These are phyloP conservation scores for Tetramitus jugosus DNA, from an alignment of 208 protist species.

Conservation along the genomic window DNA sequence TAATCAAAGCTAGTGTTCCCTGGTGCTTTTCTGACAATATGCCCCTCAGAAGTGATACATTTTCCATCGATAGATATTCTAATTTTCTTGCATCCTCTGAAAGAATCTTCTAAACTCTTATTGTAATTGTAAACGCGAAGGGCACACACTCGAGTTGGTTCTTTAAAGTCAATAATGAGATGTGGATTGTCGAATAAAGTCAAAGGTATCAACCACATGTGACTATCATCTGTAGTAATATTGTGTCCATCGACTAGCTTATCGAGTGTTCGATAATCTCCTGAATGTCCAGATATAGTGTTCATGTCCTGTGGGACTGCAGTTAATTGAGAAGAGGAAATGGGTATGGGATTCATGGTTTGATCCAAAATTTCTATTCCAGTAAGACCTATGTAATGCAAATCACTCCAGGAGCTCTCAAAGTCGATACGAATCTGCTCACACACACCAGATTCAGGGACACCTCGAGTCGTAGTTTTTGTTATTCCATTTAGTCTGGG, in stretches of 20 bases:
- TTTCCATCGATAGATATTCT: background rate
- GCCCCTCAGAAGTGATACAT: background rate
- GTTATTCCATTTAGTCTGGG: constrained; percentile 33
- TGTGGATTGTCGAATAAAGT: constrained; percentile 50
- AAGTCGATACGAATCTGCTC: constrained; percentile 55
- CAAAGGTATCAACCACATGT: constrained; percentile 72
- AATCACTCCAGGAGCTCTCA: constrained; percentile 71
- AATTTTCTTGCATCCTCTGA: constrained; percentile 19
- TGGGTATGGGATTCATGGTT: constrained; percentile 48
- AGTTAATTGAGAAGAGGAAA: background rate
- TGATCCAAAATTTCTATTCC: constrained; percentile 73
- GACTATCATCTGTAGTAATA: constrained; percentile 66
- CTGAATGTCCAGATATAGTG: background rate
- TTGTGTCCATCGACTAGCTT: constrained; percentile 62
- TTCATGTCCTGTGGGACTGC: constrained; percentile 1
- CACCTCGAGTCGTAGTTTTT: too few species aligned
- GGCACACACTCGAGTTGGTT: background rate
- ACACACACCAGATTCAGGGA: too few species aligned
- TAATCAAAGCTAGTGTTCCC: constrained; percentile 28
- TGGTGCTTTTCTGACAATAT: constrained; percentile 23
- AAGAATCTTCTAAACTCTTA: constrained; percentile 10
- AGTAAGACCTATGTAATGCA: constrained; percentile 68
- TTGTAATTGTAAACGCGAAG: constrained; percentile 9
- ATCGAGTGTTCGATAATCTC: constrained; percentile 49
- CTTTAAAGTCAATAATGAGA: constrained; percentile 56